Percentiles rank a stretch among this genome's conserved stretches.
These are phyloP conservation scores for Arachnomyces sp. DNA, from an alignment of 2,329 filamentous ascomycete species.

Conservation along the genomic window DNA sequence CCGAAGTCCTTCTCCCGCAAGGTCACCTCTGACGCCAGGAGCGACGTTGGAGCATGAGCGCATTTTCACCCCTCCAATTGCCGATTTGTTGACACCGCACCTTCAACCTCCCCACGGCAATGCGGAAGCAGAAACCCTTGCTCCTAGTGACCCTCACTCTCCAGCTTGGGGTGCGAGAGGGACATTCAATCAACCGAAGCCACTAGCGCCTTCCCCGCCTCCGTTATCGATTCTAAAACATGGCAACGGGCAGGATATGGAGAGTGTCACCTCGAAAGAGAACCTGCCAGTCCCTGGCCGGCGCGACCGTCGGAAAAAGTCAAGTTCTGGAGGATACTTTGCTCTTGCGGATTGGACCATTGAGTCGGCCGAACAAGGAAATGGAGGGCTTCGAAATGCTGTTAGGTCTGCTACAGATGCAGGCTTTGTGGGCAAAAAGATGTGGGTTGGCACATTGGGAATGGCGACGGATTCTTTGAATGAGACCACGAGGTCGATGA, in stretches of 20 bases:
- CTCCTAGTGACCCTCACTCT: conserved; percentile 66
- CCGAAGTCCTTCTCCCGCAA: conserved; percentile 7
- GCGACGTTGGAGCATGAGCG: conserved; percentile 36
- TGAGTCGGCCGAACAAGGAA: conserved; percentile 80
- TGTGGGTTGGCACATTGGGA: conserved; percentile 87
- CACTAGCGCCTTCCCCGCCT: conserved; percentile 64
- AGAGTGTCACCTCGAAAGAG: conserved; percentile 7
- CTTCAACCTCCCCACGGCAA: conserved; percentile 24
- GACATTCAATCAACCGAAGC: conserved; percentile 69
- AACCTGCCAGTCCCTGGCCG: conserved; percentile 8
- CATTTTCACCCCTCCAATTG: conserved; percentile 27
- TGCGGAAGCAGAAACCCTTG: conserved; percentile 44
- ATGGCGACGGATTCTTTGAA: conserved; percentile 87
- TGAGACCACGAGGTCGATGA: conserved; percentile 68
- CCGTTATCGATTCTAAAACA: conserved; percentile 70
- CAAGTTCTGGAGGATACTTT: conserved; percentile 60
- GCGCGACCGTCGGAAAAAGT: conserved; percentile 18
- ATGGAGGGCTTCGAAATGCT: conserved; percentile 84
- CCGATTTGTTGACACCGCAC: conserved; percentile 19
- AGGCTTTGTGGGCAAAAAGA: conserved; percentile 63
- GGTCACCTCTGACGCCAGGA: conserved; percentile 28
- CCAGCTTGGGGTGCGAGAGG: conserved; percentile 64
- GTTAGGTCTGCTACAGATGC: conserved; percentile 68
- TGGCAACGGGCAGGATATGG: conserved; percentile 22
- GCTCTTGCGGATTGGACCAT: conserved; percentile 76